Evolutionary conservation across 805 yeast species (phyloP), one percentile per base, ranked within the genome.

Genomic region (Millerozyma acaciae): DNA sequence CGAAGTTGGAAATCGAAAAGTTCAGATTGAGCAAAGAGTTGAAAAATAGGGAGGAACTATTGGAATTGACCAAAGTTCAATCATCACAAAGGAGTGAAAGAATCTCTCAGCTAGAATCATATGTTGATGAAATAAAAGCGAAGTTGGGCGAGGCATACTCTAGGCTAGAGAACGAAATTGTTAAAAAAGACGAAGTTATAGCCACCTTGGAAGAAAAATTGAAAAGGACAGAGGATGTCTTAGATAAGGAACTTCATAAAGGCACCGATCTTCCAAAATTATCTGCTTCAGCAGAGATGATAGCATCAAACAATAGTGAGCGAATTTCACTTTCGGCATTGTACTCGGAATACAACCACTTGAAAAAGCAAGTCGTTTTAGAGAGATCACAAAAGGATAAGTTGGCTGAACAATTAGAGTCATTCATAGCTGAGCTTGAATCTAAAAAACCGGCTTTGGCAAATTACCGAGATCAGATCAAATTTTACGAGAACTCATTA

Each of bases 391-490:
- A 83, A 33, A 86, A 84, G 45, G 78, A 76, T 37, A 71, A 74
- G 34, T 66, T 90, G 38, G 84, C 88, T 35, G 56, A 65, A 21
- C 90, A 86, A 54, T 65, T 89, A 37, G 81, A 83, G 45, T 65
- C 69, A 1, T 78, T 90, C 43, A 76, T 88, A 20, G 67, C 69
- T 13, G 96, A 88, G 54, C 64, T 89, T 40, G 94, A 87, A 47
- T 68, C 74, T 19, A 80, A 84, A 48, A 78, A 85, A 35, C 97
- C 97, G 0, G 63, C 80, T 2, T 71, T 90, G 29, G 75, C 68
- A 65, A 59, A 80, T 78, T 33, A 83, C 79, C 46, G 78, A 69
- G 57, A 57, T 68, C 87, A 45, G 52, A 65, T 42, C 54, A 68
- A 32, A 47, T 83, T 46, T 78, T 84, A 64, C 52, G 68, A 39